phyloP scores from a whole-genome alignment of 2,329 filamentous ascomycete species.

The Penicillium decumbens region DNA sequence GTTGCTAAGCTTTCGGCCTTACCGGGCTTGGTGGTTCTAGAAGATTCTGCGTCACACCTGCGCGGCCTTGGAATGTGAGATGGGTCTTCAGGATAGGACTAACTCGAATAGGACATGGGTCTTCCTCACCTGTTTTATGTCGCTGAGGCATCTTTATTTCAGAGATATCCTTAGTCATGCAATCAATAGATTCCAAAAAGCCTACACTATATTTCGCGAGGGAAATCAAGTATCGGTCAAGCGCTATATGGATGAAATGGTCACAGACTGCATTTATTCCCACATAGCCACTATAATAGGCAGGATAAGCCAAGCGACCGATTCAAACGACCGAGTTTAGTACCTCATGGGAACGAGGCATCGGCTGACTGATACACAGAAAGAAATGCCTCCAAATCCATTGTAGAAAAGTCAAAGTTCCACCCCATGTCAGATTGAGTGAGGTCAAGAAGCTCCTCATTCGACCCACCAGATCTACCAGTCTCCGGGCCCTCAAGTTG shows the following conservation, averaged over 20 bases:
- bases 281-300: not conserved
- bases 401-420: slow-evolving; percentile 40
- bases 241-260: too few relatives aligned
- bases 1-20: not conserved
- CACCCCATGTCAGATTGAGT: slow-evolving; percentile 38
- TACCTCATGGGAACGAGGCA: slow-evolving; percentile 2
- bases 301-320: not conserved
- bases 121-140: not conserved
- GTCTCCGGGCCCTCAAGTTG: slow-evolving; percentile 21
- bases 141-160: too few relatives aligned
- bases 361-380: slow-evolving; percentile 30
- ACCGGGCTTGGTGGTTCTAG: not conserved
- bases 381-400: slow-evolving; percentile 39
- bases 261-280: not conserved
- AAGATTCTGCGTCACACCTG: too few relatives aligned
- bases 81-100: too few relatives aligned
- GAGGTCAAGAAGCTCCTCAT: slow-evolving; percentile 34
- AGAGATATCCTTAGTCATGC: too few relatives aligned
- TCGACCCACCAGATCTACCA: slow-evolving; percentile 23
- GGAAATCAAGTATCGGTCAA: too few relatives aligned
- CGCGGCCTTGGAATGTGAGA: not conserved
- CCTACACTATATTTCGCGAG: too few relatives aligned
- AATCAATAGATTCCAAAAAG: too few relatives aligned
- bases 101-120: not conserved
- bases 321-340: not conserved